These are phyloP conservation scores for Cryomyces minteri DNA, from an alignment of 495 filamentous ascomycete species.

Conservation along the genomic window DNA sequence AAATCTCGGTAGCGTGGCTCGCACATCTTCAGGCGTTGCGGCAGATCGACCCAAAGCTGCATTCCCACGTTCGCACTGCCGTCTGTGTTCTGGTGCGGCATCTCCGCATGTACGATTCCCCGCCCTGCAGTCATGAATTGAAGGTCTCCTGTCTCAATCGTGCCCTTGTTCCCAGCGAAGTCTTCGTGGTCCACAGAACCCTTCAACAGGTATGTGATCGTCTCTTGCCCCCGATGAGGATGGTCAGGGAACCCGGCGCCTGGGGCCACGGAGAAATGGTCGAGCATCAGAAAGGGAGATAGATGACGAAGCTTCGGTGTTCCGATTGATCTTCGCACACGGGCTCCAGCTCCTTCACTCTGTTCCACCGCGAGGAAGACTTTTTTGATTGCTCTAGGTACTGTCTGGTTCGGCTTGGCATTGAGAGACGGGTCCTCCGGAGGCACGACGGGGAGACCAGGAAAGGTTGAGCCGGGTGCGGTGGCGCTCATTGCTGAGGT, in stretches of 20 bases:
- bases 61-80: conserved; percentile 69
- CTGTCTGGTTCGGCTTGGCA: conserved; percentile 34
- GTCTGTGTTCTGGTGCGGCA: conserved; percentile 67
- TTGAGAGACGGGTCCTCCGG: conserved; percentile 17
- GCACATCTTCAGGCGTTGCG: conserved; percentile 59
- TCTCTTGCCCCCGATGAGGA: conserved; percentile 58
- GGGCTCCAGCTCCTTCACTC: conserved; percentile 74
- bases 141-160: conserved; percentile 67
- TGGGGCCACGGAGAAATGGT: conserved; percentile 69
- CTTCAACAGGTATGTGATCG: conserved; percentile 75
- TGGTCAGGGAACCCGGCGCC: conserved; percentile 85
- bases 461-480: conserved; percentile 11
- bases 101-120: conserved; percentile 93
- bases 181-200: conserved; percentile 91
- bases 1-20: conserved; percentile 89
- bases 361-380: conserved; percentile 74
- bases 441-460: conserved; percentile 22
- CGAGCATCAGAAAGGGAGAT: conserved; percentile 91
- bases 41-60: conserved; percentile 91
- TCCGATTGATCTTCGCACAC: conserved; percentile 77
- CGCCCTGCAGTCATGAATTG: conserved; percentile 96
- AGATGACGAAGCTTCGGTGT: conserved; percentile 71
- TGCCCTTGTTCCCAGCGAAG: conserved; percentile 77
- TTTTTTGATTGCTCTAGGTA: conserved; percentile 58
- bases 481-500: not conserved